A percentile compares a stretch with the other conserved stretches of the same genome.
Conservation (phyloP, 495 filamentous ascomycete genomes). For the Pyrenopolyporus hunteri region DNA sequence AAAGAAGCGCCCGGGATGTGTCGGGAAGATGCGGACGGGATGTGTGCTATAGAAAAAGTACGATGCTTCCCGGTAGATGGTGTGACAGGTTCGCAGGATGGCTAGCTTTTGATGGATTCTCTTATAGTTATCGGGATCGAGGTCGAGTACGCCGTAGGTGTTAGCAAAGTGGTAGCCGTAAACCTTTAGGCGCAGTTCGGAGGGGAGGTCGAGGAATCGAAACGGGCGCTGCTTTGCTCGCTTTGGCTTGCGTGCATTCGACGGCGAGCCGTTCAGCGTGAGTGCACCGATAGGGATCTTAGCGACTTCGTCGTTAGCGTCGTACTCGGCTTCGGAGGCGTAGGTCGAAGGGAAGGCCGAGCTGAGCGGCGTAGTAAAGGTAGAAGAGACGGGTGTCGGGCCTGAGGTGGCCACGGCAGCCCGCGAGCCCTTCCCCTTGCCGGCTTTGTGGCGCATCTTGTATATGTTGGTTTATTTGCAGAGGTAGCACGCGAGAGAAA, state of each 20-base stretch:
- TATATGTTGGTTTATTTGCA: neutral
- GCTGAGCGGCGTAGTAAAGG: conserved; percentile 43
- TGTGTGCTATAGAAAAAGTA: conserved; percentile 76
- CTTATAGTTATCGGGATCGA: conserved; percentile 70
- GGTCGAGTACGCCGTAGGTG: conserved; percentile 65
- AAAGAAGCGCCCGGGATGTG: conserved; percentile 69
- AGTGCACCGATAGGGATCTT: conserved; percentile 43
- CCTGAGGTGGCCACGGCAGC: conserved; percentile 26
- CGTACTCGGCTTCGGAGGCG: conserved; percentile 52
- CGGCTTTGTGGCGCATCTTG: conserved; percentile 45
- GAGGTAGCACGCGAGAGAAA: neutral
- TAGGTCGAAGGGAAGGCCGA: conserved; percentile 52
- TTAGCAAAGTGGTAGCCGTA: conserved; percentile 66
- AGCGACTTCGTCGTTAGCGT: conserved; percentile 38
- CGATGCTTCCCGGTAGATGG: conserved; percentile 73
- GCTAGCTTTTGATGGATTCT: conserved; percentile 59
- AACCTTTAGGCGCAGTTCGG: conserved; percentile 75
- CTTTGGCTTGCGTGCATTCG: conserved; percentile 25
- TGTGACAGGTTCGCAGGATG: conserved; percentile 67
- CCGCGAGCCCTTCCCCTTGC: conserved; percentile 42
- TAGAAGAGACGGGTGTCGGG: conserved; percentile 45
- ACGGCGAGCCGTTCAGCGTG: conserved; percentile 36
- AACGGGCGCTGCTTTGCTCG: conserved; percentile 56
- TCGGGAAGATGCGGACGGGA: conserved; percentile 79
- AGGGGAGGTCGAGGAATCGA: conserved; percentile 76